Conservation (phyloP, 768 basidiomycete genomes). For the Leucocoprinus leucothites region DNA sequence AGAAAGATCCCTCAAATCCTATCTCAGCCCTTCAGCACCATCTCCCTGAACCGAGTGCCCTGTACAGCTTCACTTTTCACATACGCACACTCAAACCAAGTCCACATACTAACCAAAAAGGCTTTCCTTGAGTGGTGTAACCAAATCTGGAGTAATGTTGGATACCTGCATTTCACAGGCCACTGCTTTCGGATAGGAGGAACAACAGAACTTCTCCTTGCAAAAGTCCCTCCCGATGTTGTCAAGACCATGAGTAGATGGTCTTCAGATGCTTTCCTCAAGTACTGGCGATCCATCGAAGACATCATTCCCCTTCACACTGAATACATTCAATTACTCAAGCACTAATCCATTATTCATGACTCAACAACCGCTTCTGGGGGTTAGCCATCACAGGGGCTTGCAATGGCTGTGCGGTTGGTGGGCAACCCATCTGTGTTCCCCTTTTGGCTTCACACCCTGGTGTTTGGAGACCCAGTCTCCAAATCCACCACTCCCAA, state of each 20-base stretch:
- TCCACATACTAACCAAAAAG: slow-evolving; percentile 5
- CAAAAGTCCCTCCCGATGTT: slow-evolving; percentile 25
- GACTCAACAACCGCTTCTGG: not conserved
- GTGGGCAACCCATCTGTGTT: not conserved
- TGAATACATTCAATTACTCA: not conserved
- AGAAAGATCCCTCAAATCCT: slow-evolving; percentile 9
- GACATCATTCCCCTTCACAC: slow-evolving; percentile 19
- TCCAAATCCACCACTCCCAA: too few relatives aligned
- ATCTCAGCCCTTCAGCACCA: slow-evolving; percentile 23
- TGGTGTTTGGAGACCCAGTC: too few relatives aligned
- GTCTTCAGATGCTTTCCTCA: slow-evolving; percentile 27
- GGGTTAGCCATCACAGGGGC: not conserved
- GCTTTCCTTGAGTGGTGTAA: slow-evolving; percentile 11
- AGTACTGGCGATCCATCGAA: slow-evolving; percentile 25
- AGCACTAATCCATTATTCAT: not conserved
- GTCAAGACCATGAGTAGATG: slow-evolving; percentile 32
- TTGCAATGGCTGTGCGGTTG: not conserved
- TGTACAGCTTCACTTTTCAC: slow-evolving; percentile 16
- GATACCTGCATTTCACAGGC: slow-evolving; percentile 12
- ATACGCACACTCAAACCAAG: not conserved
- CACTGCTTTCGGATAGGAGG: slow-evolving; percentile 28
- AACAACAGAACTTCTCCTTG: slow-evolving; percentile 23
- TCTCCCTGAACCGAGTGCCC: slow-evolving; percentile 18
- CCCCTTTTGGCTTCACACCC: too few relatives aligned
- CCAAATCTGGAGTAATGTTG: slow-evolving; percentile 10